phyloP scores from a whole-genome alignment of 768 basidiomycete genomes.

The Tricholoma sp. region DNA sequence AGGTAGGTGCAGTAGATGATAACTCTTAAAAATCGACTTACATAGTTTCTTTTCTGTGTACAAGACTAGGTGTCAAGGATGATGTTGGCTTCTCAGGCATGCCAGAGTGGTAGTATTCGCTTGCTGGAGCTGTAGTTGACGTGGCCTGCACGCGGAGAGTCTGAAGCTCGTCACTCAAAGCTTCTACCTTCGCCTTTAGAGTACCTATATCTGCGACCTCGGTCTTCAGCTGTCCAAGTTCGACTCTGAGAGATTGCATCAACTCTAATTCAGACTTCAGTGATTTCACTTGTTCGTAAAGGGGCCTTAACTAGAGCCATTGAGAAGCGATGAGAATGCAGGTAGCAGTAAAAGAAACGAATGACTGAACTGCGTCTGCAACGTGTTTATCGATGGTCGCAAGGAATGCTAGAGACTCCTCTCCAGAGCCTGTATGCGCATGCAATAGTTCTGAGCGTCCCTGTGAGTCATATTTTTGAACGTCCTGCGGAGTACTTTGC shows the following conservation, averaged over 20 bases:
- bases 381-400: conserved; percentile 24
- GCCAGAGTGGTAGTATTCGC: conserved; percentile 12
- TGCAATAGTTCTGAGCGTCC: neutral
- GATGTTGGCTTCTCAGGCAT: neutral
- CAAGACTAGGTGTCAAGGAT: neutral
- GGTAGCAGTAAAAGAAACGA: neutral
- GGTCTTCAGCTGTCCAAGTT: conserved; percentile 27
- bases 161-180: conserved; percentile 26
- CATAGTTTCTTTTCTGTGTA: neutral
- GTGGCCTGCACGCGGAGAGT: conserved; percentile 21
- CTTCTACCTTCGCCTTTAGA: conserved; percentile 32
- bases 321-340: neutral
- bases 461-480: neutral
- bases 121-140: conserved; percentile 12
- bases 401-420: conserved; percentile 14
- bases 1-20: neutral
- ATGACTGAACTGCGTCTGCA: conserved; percentile 27
- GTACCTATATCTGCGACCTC: conserved; percentile 28
- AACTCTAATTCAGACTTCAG: conserved; percentile 41
- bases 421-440: neutral
- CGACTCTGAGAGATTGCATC: conserved; percentile 27
- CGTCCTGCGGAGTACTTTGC: neutral
- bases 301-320: conserved; percentile 39
- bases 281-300: conserved; percentile 44
- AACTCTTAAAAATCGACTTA: neutral